A percentile compares a stretch with the other conserved stretches of the same genome.
Conservation (phyloP, 1,284 basidiomycete species). For the Ganoderma multipileum region DNA sequence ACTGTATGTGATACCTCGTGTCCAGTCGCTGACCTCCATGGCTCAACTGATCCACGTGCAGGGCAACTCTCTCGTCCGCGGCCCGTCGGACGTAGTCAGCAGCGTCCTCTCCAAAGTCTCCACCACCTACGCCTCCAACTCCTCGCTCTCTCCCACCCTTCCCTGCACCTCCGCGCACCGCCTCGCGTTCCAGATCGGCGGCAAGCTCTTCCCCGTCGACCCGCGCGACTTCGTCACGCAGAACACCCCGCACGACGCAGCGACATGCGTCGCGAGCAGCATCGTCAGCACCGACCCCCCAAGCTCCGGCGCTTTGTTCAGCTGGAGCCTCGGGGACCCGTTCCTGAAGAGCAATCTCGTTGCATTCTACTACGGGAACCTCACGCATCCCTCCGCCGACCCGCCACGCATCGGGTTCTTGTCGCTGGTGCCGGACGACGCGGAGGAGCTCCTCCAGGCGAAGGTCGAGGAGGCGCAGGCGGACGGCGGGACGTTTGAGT, state of each 20-base stretch:
- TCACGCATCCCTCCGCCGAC: conserved; percentile 66
- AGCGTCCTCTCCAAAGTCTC: conserved; percentile 50
- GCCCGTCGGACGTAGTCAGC: conserved; percentile 44
- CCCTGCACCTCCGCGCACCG: conserved; percentile 57
- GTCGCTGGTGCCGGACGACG: conserved; percentile 67
- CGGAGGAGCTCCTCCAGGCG: conserved; percentile 45
- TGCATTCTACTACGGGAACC: conserved; percentile 72
- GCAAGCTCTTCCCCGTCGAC: conserved; percentile 68
- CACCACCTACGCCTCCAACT: conserved; percentile 39
- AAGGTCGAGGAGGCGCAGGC: conserved; percentile 48
- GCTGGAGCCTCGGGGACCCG: conserved; percentile 49
- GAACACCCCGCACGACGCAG: conserved; percentile 44
- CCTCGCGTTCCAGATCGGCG: conserved; percentile 67
- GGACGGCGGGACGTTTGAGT: conserved; percentile 43
- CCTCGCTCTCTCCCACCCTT: conserved; percentile 39
- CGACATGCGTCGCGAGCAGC: conserved; percentile 53
- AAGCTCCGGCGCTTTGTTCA: conserved; percentile 23
- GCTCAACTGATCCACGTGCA: neutral
- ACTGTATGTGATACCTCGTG: conserved; percentile 35
- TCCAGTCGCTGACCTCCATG: neutral
- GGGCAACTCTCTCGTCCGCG: conserved; percentile 49
- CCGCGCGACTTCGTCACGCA: conserved; percentile 68
- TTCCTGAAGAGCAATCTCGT: conserved; percentile 50
- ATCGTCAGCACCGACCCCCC: conserved; percentile 44
- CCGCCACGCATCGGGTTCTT: conserved; percentile 72